Base-by-base conservation (phyloP, 371 early-diverging fungal species). In the Mucor indicus region DNA sequence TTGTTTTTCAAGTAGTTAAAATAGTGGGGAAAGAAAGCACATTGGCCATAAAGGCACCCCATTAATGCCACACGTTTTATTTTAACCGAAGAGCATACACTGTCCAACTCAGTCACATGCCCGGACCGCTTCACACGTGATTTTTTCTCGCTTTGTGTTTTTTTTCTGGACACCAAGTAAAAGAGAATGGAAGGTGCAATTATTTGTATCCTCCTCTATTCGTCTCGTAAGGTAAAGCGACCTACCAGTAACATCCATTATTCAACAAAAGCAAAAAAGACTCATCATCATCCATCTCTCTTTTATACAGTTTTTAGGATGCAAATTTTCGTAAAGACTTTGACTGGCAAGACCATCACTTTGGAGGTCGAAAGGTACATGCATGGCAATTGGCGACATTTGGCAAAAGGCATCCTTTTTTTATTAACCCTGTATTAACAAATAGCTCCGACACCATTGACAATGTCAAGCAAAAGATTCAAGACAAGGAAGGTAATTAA, bases 401-500 rank as follows among this genome's bases (percentile, higher is more conserved):
- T 12, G 12, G 30, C 30, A 29, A 29, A 8, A 12, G 30, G 30
- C 30, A 29, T 6, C 30, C 12, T 6, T 12, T 12, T 29, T 12
- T 8, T 12, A 29, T 29, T 12, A 29, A 29, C 30, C 6, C 12
- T 29, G 30, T 8, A 12, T 29, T 29, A 8, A 55, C 74, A 50
- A 77, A 79, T 59, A 53, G 57, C 30, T 83, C 87, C 29, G 98
- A 98, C 75, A 90, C 92, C 64, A 96, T 98, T 69, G 96, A 96
- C 49, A 91, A 94, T 64, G 96, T 98, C 75, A 98, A 99, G 86
- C 63, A 70, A 55, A 98, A 96, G 86, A 98, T 98, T 59, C 98
- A 98, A 75, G 97, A 98, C 80, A 97, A 98, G 87, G 98, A 61
- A 61, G 61, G 56, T 58, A 54, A 48, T 27, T 29, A 8, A 6